A percentile compares a stretch with the other conserved stretches of the same genome.
Evolutionary conservation across 163 green algal genomes (phyloP).

Genomic region (Chloromonas sp.): DNA sequence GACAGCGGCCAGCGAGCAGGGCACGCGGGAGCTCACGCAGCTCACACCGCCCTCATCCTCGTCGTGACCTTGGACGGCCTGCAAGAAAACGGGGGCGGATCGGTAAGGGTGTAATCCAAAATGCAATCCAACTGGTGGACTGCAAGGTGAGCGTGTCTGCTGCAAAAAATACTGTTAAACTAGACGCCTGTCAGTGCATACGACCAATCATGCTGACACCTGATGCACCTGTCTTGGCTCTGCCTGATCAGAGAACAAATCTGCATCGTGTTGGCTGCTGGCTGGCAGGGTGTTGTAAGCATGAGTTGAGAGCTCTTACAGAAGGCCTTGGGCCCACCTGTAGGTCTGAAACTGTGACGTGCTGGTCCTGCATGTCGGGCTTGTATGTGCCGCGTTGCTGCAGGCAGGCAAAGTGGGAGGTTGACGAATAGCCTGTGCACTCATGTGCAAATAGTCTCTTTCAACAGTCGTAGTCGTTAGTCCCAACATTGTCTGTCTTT

Average conservation of each 20-base stretch:
- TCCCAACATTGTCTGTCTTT: too few species aligned
- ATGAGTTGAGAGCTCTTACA: neutral
- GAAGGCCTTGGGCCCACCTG: neutral
- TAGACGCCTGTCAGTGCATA: neutral
- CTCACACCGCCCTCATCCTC: neutral
- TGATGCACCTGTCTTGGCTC: neutral
- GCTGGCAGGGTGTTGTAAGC: neutral
- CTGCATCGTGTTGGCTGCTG: neutral
- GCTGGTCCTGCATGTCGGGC: constrained; percentile 67
- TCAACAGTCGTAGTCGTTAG: too few species aligned
- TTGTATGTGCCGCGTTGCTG: neutral
- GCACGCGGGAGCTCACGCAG: neutral
- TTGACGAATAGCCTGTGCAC: too few species aligned
- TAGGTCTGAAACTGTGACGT: constrained; percentile 34
- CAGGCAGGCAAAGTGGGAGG: too few species aligned
- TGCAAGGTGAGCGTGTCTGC: neutral
- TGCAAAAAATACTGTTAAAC: neutral
- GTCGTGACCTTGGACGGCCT: neutral
- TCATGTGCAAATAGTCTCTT: too few species aligned
- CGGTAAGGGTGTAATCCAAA: neutral
- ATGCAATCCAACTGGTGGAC: neutral
- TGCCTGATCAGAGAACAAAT: too few species aligned
- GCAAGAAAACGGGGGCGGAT: neutral
- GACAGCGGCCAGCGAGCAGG: constrained; percentile 36
- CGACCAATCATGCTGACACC: neutral